phyloP scores from a whole-genome alignment of 345 rosid species.

The Noccaea caerulescens region DNA sequence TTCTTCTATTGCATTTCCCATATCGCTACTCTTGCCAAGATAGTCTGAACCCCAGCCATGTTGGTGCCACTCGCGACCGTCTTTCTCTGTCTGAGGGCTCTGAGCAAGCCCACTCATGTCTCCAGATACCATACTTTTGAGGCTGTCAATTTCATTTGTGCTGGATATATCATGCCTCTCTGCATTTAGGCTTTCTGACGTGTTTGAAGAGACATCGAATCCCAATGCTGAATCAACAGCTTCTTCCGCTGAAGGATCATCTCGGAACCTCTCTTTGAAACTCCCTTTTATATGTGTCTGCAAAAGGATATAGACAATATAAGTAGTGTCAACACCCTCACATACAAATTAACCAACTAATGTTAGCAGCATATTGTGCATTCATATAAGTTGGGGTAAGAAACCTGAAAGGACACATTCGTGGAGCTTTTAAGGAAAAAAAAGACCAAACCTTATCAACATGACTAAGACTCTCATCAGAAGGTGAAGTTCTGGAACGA shows the following conservation, averaged over 20 bases:
- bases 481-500: conserved; percentile 54
- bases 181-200: conserved; percentile 77
- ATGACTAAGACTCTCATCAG: conserved; percentile 61
- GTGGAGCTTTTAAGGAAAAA: conserved; percentile 28
- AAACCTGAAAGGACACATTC: conserved; percentile 24
- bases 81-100: conserved; percentile 60
- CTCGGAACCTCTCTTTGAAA: conserved; percentile 62
- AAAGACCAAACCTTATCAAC: conserved; percentile 58
- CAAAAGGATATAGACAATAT: conserved; percentile 31
- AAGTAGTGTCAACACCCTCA: conserved; percentile 19
- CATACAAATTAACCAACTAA: too few relatives aligned
- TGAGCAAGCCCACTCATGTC: conserved; percentile 72
- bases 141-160: conserved; percentile 74
- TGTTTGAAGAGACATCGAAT: conserved; percentile 87
- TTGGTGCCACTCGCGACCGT: conserved; percentile 53
- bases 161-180: conserved; percentile 86
- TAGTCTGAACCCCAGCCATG: conserved; percentile 78
- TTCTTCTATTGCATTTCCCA: conserved; percentile 69
- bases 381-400: not conserved
- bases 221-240: conserved; percentile 67
- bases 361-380: not conserved
- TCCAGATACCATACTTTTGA: conserved; percentile 72
- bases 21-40: conserved; percentile 65
- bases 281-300: conserved; percentile 68
- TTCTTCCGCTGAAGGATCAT: conserved; percentile 53